A percentile compares a stretch with the other conserved stretches of the same genome.
These are phyloP conservation scores for Suhomyces tanzawaensis DNA, from an alignment of 805 yeast species.

Conservation along the genomic window DNA sequence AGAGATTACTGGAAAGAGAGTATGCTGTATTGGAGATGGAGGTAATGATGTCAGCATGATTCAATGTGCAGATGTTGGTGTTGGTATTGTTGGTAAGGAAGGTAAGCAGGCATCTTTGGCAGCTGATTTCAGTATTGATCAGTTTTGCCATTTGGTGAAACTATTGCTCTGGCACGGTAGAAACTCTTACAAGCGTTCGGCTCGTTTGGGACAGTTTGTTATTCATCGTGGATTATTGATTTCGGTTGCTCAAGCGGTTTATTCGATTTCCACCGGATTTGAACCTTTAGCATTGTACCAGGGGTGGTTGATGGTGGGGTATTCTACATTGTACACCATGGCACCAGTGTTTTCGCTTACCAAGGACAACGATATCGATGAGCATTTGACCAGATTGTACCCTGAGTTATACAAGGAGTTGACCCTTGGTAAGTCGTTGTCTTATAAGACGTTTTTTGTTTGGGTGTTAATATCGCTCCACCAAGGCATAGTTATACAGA, in stretches of 20 bases:
- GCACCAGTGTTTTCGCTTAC: slow-evolving; percentile 95
- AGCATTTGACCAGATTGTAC: slow-evolving; percentile 80
- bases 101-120: slow-evolving; percentile 97
- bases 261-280: slow-evolving; percentile 77
- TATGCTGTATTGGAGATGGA: slow-evolving; percentile 98
- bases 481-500: slow-evolving; percentile 86
- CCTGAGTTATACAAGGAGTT: slow-evolving; percentile 95
- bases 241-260: slow-evolving; percentile 93
- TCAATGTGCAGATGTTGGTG: slow-evolving; percentile 98
- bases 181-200: slow-evolving; percentile 92
- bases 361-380: slow-evolving; percentile 86
- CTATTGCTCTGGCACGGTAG: slow-evolving; percentile 96
- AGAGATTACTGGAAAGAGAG: slow-evolving; percentile 78
- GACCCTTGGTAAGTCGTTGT: slow-evolving; percentile 81
- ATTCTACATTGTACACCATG: slow-evolving; percentile 96
- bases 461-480: slow-evolving; percentile 90
- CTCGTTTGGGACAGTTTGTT: slow-evolving; percentile 91
- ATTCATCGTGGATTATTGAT: slow-evolving; percentile 94
- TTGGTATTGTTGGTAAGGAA: slow-evolving; percentile 98
- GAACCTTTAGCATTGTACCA: slow-evolving; percentile 94
- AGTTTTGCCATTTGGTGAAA: slow-evolving; percentile 84
- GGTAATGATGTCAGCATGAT: slow-evolving; percentile 99
- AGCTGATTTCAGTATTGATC: slow-evolving; percentile 92
- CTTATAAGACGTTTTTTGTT: slow-evolving; percentile 82
- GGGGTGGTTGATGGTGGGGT: slow-evolving; percentile 98